Conservation (phyloP, 441 rosid species). For the Gossypium schwendimanii region DNA sequence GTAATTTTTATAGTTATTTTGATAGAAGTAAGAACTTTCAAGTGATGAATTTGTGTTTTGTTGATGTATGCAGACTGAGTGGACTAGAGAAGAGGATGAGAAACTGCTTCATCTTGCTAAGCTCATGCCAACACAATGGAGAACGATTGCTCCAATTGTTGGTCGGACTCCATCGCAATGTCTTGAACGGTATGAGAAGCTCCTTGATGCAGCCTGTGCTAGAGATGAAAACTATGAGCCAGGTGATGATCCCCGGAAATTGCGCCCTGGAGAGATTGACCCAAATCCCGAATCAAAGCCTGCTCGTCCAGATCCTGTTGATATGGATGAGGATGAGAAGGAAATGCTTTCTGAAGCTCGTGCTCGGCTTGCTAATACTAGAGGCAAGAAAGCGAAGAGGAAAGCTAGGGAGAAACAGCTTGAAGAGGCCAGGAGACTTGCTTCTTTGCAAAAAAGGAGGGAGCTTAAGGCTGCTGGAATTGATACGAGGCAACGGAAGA, state of each 20-base stretch:
- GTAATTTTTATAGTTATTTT: not conserved
- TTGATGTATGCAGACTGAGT: conserved; percentile 63
- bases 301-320: conserved; percentile 99
- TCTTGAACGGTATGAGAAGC: conserved; percentile 92
- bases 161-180: conserved; percentile 99
- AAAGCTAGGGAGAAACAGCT: conserved; percentile 98
- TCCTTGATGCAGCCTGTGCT: conserved; percentile 93
- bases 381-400: conserved; percentile 94
- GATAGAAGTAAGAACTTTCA: not conserved
- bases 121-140: conserved; percentile 96
- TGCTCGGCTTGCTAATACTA: conserved; percentile 87
- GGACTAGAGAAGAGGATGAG: conserved; percentile 99
- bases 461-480: conserved; percentile 98
- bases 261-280: conserved; percentile 97
- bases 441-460: conserved; percentile 92
- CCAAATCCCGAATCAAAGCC: conserved; percentile 97
- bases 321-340: conserved; percentile 99
- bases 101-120: conserved; percentile 97
- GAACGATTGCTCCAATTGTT: conserved; percentile 98
- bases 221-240: conserved; percentile 94
- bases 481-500: conserved; percentile 62
- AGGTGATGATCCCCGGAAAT: conserved; percentile 89
- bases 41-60: conserved; percentile 15
- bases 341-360: conserved; percentile 99
- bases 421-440: conserved; percentile 98